A percentile compares a stretch with the other conserved stretches of the same genome.
phyloP scores from a whole-genome alignment of 73 alveolate species.

The Paramecium octaurelia region DNA sequence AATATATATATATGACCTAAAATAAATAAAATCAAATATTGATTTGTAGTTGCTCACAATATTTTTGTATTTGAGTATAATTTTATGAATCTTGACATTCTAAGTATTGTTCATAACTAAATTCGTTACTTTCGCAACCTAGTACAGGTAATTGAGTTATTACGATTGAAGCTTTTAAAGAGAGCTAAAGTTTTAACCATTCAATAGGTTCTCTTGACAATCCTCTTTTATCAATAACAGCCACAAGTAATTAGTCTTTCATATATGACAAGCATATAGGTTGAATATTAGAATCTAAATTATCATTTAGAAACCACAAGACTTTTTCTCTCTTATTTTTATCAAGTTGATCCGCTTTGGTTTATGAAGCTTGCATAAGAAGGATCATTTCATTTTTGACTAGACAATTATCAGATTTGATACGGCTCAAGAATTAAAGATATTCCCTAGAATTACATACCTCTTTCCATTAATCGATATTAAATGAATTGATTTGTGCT shows the following conservation, averaged over 20 bases:
- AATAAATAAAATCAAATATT: neutral
- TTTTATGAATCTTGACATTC: neutral
- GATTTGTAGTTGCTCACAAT: neutral
- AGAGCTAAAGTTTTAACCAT: constrained; percentile 4
- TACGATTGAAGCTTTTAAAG: neutral
- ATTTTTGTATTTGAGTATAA: neutral
- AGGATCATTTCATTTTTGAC: constrained; percentile 3
- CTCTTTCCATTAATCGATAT: constrained; percentile 9
- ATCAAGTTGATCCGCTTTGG: neutral
- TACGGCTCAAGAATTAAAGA: neutral
- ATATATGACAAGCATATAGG: neutral
- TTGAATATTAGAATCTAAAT: neutral
- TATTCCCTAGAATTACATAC: neutral
- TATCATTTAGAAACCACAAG: constrained; percentile 6
- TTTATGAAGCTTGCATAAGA: neutral
- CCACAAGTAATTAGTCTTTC: neutral
- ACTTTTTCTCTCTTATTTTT: constrained; percentile 1
- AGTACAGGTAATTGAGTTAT: neutral
- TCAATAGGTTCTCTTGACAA: neutral
- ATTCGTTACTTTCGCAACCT: neutral
- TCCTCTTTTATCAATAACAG: neutral
- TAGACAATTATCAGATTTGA: constrained; percentile 4
- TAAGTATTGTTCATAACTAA: neutral
- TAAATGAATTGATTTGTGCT: neutral
- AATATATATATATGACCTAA: neutral